These are phyloP conservation scores for Aspergillus viridinutans DNA, from an alignment of 2,329 filamentous ascomycete species.

Conservation along the genomic window DNA sequence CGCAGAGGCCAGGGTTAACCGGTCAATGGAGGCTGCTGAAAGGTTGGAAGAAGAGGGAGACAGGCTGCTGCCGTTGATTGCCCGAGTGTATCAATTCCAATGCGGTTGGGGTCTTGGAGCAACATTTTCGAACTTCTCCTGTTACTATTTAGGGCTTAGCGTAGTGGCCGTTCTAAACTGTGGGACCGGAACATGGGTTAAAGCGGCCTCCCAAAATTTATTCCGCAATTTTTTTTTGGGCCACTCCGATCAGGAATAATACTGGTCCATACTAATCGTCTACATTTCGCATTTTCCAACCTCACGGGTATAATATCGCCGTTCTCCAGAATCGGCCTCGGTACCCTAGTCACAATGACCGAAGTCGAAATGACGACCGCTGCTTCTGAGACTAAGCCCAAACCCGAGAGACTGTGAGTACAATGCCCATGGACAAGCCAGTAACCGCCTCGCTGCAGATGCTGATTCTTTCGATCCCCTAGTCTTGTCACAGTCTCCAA, in stretches of 20 bases:
- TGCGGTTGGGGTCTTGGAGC: slow-evolving; percentile 15
- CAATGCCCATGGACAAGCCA: slow-evolving; percentile 8
- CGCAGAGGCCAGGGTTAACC: slow-evolving; percentile 26
- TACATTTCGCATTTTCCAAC: neutral
- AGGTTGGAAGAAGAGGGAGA: slow-evolving; percentile 11
- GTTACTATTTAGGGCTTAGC: slow-evolving; percentile 21
- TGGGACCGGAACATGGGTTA: slow-evolving; percentile 12
- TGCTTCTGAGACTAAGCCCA: slow-evolving; percentile 21
- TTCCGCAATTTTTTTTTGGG: slow-evolving; percentile 30
- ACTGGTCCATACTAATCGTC: slow-evolving; percentile 6
- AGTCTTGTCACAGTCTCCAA: slow-evolving; percentile 66
- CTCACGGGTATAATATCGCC: neutral
- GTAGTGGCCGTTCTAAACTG: slow-evolving; percentile 17
- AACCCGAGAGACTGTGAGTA: slow-evolving; percentile 40
- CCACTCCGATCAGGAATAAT: slow-evolving; percentile 6
- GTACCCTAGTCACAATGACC: slow-evolving; percentile 20
- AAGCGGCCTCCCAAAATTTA: slow-evolving; percentile 27
- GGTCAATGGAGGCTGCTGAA: slow-evolving; percentile 20
- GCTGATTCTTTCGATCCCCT: neutral
- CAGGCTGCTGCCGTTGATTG: slow-evolving; percentile 18
- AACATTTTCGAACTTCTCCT: slow-evolving; percentile 19
- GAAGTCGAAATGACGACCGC: slow-evolving; percentile 24
- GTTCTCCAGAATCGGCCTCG: slow-evolving; percentile 3
- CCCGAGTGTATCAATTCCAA: neutral
- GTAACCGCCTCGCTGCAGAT: slow-evolving; percentile 6